A percentile compares a stretch with the other conserved stretches of the same genome.
Conservation (phyloP, 1,284 basidiomycete species). For the Fomitopsis betulina region DNA sequence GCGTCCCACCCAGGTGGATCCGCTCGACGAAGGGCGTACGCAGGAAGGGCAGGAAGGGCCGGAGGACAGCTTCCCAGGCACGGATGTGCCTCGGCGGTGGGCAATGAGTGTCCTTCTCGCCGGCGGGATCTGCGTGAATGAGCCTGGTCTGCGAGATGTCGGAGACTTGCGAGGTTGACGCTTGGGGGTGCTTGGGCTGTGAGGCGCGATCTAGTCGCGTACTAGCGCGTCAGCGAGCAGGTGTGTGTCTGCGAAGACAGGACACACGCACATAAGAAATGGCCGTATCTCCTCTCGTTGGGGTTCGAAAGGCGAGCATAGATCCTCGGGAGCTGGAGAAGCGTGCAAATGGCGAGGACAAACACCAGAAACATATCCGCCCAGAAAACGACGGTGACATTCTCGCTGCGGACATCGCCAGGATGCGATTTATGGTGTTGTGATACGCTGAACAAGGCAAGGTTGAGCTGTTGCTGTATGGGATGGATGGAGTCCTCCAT, state of each 20-base stretch:
- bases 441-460: too few species aligned
- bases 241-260: background rate
- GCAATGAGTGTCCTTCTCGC: background rate
- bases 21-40: background rate
- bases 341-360: slow-evolving; percentile 5
- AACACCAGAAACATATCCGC: slow-evolving; percentile 7
- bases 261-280: slow-evolving; percentile 3
- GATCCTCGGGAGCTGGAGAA: background rate
- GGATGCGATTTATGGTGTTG: background rate
- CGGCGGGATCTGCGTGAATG: background rate
- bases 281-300: background rate
- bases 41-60: background rate
- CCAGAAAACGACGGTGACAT: slow-evolving; percentile 12
- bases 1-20: slow-evolving; percentile 31
- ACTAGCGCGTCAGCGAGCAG: background rate
- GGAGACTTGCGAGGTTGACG: background rate
- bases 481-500: too few species aligned
- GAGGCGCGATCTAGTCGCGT: background rate
- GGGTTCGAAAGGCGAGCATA: slow-evolving; percentile 1
- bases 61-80: background rate
- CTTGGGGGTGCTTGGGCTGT: background rate
- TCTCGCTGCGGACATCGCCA: background rate
- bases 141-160: background rate
- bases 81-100: background rate
- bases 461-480: too few species aligned